Base-by-base conservation (phyloP, 768 basidiomycete genomes). In the Xerocomellus dryophilus region DNA sequence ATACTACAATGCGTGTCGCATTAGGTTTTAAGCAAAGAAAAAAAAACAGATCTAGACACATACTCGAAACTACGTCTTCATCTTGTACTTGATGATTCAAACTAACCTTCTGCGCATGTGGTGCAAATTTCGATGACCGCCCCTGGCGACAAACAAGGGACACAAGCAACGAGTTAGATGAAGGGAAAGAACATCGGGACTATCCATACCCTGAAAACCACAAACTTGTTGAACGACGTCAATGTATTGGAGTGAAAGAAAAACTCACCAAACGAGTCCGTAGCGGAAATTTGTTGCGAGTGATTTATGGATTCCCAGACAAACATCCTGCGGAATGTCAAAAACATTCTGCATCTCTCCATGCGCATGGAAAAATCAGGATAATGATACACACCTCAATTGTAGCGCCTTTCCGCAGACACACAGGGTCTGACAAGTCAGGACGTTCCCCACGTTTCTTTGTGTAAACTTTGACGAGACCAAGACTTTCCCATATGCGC, bases 381-480 rank as follows among this genome's bases (percentile, higher is more conserved):
- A 18, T 11, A 38, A 32, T 50, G 14, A 21, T 36, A 11, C 56
- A 34, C 61, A 89, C 90, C 78, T 98, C 95, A 47, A 98, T 88
- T 4, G 92, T 94, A 3, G 96, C 93, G 0, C 96, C 97, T 67
- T 83, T 88, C 54, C 96, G 80, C 55, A 98, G 71, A 71, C 90
- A 92, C 45, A 98, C 84, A 23, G 97, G 97, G 70, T 99, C 97
- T 2, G 78, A 72, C 12, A 99, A 72, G 69, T 98, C 97, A 4
- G 97, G 95, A 59, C 89, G 90, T 29, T 80, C 90, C n/a, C 96
- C 97, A 41, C 97, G 81, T 69, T 95, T 95, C 74, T 99, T 99
- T 3, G 97, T 99, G 71, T 98, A 99, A 42, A 99, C 84, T 66
- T 94, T 95, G 50, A 88, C 88, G 7, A 92, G 79, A 48, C 79